Conservation (phyloP, 805 yeast genomes). For the Yarrowia yakushimensis region DNA sequence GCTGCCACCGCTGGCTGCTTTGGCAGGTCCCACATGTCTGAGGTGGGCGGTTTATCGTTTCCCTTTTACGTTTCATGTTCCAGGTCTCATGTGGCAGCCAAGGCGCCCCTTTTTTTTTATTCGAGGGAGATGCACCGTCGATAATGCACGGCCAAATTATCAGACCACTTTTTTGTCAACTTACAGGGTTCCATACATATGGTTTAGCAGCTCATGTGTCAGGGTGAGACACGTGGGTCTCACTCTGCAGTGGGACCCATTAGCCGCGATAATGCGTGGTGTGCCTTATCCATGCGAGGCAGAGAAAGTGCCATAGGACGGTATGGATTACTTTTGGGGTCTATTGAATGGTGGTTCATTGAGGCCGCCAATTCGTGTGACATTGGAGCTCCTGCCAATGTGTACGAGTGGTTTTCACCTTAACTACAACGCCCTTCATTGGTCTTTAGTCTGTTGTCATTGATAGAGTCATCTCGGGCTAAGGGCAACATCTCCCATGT, state of each 20-base stretch:
- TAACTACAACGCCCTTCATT: too few relatives aligned
- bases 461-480: too few relatives aligned
- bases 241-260: neutral
- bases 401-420: constrained; percentile 61
- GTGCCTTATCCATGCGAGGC: neutral
- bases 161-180: constrained; percentile 4
- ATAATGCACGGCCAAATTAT: neutral
- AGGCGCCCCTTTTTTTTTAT: too few relatives aligned
- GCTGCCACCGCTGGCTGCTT: too few relatives aligned
- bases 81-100: too few relatives aligned
- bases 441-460: too few relatives aligned
- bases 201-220: neutral
- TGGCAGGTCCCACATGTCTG: too few relatives aligned
- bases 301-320: too few relatives aligned
- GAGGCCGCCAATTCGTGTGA: constrained; percentile 59
- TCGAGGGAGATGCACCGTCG: too few relatives aligned
- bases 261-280: neutral
- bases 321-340: too few relatives aligned
- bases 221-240: constrained; percentile 7
- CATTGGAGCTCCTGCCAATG: constrained; percentile 46
- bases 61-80: neutral
- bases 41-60: too few relatives aligned
- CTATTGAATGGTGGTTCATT: constrained; percentile 47
- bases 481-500: too few relatives aligned
- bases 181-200: constrained; percentile 10